Evolutionary conservation across 2,329 filamentous ascomycete genomes (phyloP), one percentile per base, ranked within the genome.

Genomic region (Clathrospora elynae): DNA sequence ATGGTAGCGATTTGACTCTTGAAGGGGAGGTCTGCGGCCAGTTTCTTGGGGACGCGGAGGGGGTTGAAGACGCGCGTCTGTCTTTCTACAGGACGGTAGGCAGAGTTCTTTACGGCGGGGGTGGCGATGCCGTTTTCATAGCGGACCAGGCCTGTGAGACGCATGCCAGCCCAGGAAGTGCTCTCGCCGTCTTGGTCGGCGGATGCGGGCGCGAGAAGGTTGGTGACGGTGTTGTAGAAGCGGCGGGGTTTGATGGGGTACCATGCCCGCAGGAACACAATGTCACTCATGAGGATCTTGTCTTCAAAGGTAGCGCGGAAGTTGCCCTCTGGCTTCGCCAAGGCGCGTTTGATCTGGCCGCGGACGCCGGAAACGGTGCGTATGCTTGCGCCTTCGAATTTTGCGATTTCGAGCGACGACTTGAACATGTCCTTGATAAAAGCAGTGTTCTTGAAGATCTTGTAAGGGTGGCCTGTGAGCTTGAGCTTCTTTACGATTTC

Each of bases 401-500:
- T 99, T 62, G 93, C 92, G 54, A 99, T 93, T 69, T 99, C 93
- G 28, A 99, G 84, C 0, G 90, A 80, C 1, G 87, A 86, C 66
- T 83, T 90, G 79, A 99, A 99, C 93, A 99, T 99, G 74, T 95
- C 90, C 71, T 93, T 95, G 75, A 99, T 90, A 69, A 99, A 99
- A 25, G 93, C 91, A 0, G 93, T 99, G 76, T 99, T 99, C 74
- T 96, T 96, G 83, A 95, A 97, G 72, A 97, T 95, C 75, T 97
- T 97, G 80, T 93, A 95, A 1, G 93, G 91, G 33, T 83, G 80
- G 47, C 93, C 93, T 0, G 90, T 96, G 34, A 99, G 82, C 73
- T 99, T 99, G 66, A 99, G 85, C 78, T 99, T 99, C 81, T 99
- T 99, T 71, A 99, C 93, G 55, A 99, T 97, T 69, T 99, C 93